phyloP scores from a whole-genome alignment of 192 early-diverging fungal species.

The Dimargaris xerosporica region DNA sequence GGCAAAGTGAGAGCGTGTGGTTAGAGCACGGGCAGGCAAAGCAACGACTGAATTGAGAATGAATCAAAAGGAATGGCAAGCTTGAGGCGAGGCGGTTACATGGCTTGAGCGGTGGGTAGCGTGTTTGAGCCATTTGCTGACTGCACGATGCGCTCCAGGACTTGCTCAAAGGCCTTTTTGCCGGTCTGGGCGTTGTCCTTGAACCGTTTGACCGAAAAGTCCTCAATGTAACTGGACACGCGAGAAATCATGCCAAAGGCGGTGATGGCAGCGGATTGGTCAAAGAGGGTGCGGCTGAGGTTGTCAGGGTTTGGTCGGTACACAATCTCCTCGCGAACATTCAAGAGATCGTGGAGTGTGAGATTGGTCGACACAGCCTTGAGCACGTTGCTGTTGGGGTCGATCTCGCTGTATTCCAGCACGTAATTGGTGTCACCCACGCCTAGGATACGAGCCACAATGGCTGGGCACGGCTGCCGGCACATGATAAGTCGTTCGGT shows the following conservation, averaged over 20 bases:
- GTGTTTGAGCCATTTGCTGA: too few relatives aligned
- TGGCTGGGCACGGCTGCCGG: constrained; percentile 67
- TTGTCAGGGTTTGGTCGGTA: constrained; percentile 52
- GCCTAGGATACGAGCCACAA: constrained; percentile 53
- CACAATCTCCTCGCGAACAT: constrained; percentile 70
- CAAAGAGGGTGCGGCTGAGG: constrained; percentile 44
- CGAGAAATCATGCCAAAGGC: constrained; percentile 54
- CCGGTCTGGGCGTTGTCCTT: constrained; percentile 78
- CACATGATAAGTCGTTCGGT: constrained; percentile 86
- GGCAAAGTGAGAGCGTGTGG: too few relatives aligned
- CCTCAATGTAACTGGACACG: constrained; percentile 63
- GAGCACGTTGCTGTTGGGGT: constrained; percentile 55
- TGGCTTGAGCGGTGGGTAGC: too few relatives aligned
- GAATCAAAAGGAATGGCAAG: too few relatives aligned
- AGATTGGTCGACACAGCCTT: constrained; percentile 74
- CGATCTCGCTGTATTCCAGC: constrained; percentile 76
- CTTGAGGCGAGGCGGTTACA: too few relatives aligned
- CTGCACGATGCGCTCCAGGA: constrained; percentile 42
- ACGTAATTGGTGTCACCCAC: constrained; percentile 62
- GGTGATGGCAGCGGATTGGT: constrained; percentile 68
- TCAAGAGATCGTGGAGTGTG: constrained; percentile 67
- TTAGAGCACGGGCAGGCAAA: too few relatives aligned
- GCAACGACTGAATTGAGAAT: too few relatives aligned
- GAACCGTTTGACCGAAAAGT: constrained; percentile 73
- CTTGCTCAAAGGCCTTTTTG: constrained; percentile 67